Evolutionary conservation across 139 green algal species (phyloP).

Genomic region (Diplosphaera chodatii): DNA sequence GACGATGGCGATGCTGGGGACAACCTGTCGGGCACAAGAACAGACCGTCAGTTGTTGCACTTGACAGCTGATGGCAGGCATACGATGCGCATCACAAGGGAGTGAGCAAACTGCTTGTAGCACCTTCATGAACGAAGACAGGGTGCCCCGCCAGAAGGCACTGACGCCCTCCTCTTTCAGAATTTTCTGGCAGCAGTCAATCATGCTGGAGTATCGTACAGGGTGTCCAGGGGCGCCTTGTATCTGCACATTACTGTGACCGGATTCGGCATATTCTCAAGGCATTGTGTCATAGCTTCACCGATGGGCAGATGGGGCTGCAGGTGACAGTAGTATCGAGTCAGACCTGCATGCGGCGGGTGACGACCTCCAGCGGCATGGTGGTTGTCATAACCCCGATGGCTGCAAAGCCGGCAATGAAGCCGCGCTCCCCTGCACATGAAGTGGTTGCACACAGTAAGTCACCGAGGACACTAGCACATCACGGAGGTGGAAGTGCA

Average conservation of each 20-base stretch:
- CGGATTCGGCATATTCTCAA: not conserved
- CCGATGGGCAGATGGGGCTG: too few species aligned
- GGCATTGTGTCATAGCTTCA: not conserved
- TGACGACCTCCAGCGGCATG: constrained; percentile 21
- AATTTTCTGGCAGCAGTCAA: constrained; percentile 13
- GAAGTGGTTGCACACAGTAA: too few species aligned
- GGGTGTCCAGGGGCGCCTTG: constrained; percentile 19
- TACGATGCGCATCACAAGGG: too few species aligned
- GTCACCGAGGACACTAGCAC: too few species aligned
- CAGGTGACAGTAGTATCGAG: too few species aligned
- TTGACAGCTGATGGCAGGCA: too few species aligned
- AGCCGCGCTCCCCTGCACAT: not conserved
- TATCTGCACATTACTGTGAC: too few species aligned
- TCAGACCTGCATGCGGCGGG: constrained; percentile 28
- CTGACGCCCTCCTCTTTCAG: constrained; percentile 9
- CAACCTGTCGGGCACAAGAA: not conserved
- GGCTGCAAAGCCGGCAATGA: constrained; percentile 12
- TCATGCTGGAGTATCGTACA: not conserved
- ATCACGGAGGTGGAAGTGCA: too few species aligned
- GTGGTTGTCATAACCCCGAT: constrained; percentile 15
- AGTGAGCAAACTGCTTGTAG: not conserved
- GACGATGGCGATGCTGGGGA: not conserved
- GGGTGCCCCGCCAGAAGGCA: constrained; percentile 16
- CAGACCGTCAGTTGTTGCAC: too few species aligned
- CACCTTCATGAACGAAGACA: constrained; percentile 18